Evolutionary conservation across 1,284 basidiomycete species (phyloP), one percentile per base, ranked within the genome.

Genomic region (Heterobasidion parviporum): DNA sequence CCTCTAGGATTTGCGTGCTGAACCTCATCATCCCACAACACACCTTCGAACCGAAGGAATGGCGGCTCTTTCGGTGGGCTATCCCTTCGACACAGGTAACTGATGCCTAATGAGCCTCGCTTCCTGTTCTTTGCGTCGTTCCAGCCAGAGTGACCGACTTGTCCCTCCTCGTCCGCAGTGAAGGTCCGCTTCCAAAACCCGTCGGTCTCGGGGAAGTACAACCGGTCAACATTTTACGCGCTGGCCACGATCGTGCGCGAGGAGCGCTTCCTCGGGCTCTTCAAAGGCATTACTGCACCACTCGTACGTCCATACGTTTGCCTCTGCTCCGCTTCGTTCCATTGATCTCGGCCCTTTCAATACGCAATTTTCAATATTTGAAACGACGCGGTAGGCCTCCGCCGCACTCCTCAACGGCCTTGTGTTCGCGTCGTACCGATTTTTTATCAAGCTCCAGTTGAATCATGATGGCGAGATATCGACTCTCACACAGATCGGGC

Each of bases 141-240:
- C 35, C 55, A 15, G 47, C 34, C 4, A n/a, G 47, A 26, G 51
- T 32, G 54, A 47, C 26, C 43, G n/a, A 34, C 56, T 54, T 56
- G 51, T 36, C 34, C 38, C 33, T 15, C 14, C 18, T 7, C 20
- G 16, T 41, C 32, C 34, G 16, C 62, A 85, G 87, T 89, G 59
- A 90, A 90, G 74, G 86, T 88, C 12, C 81, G 87, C 52, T 79
- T 88, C 56, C 88, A 89, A 67, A 83, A 76, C 61, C 83, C 87
- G 0, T 68, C 73, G 35, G 76, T 80, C 18, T 72, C 78, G 15
- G 63, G 63, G 4, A 81, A 72, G 62, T 89, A 89, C 63, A 26
- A 26, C 38, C 72, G 69, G 26, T 84, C 82, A 5, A 86, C 83
- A 0, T 64, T 80, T 20, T 71, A 83, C 68, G 83, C 87, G 0